Percentiles rank a stretch among this genome's conserved stretches.
Conservation (phyloP, 257 asterid genomes). For the Penstemon davidsonii region DNA sequence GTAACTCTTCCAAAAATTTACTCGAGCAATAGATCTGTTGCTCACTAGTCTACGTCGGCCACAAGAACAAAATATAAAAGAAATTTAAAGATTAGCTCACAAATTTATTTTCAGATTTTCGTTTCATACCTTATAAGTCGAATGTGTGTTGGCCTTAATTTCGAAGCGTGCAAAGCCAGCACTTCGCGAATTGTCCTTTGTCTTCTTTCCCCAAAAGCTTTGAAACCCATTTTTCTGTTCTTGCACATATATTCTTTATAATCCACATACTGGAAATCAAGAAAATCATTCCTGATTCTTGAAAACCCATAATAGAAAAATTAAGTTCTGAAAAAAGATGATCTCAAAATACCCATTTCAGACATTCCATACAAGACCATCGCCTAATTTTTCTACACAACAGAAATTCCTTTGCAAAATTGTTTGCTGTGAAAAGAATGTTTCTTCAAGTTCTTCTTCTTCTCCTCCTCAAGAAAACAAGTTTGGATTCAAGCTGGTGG, state of each 20-base stretch:
- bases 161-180: conserved; percentile 14
- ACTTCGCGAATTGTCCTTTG: conserved; percentile 23
- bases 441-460: conserved; percentile 43
- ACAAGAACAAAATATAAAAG: too few relatives aligned
- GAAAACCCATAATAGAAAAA: background rate
- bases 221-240: background rate
- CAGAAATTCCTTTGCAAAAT: conserved; percentile 43
- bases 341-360: conserved; percentile 42
- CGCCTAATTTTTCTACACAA: conserved; percentile 31
- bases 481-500: conserved; percentile 58
- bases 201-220: conserved; percentile 11
- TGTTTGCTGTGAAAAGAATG: conserved; percentile 55
- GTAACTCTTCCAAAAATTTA: too few relatives aligned
- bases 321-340: conserved; percentile 40
- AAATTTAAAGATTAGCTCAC: too few relatives aligned
- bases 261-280: conserved; percentile 13
- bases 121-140: background rate
- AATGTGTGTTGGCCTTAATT: background rate
- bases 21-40: too few relatives aligned
- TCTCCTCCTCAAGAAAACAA: conserved; percentile 43
- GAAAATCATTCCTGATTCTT: conserved; percentile 29
- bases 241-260: background rate
- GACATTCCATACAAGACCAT: conserved; percentile 33
- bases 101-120: too few relatives aligned
- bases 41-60: too few relatives aligned